Conservation (phyloP, 257 asterid genomes). For the Lithospermum erythrorhizon region DNA sequence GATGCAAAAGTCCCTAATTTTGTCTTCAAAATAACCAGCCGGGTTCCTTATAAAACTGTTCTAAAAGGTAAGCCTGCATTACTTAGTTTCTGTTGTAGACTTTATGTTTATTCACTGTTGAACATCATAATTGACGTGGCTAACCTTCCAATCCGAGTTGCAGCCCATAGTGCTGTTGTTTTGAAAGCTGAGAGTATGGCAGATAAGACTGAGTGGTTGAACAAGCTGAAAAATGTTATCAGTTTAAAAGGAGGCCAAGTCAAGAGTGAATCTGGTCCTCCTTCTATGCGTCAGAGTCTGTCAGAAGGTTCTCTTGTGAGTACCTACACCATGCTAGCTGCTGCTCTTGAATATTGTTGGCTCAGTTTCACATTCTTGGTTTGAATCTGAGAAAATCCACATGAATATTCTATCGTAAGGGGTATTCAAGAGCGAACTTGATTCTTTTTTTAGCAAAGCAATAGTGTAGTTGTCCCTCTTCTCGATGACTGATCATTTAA, state of each 20-base stretch:
- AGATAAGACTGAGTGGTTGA: conserved; percentile 70
- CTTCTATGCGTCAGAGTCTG: conserved; percentile 61
- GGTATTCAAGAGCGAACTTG: too few species aligned
- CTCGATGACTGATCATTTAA: too few species aligned
- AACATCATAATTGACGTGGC: conserved; percentile 2
- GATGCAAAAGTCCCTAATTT: conserved; percentile 75
- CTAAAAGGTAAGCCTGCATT: conserved; percentile 43
- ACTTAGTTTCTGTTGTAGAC: neutral
- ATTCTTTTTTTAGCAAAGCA: neutral
- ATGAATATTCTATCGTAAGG: too few species aligned
- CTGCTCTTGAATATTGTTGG: neutral
- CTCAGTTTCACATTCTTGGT: neutral
- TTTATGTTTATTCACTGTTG: neutral
- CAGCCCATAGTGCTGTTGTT: conserved; percentile 81
- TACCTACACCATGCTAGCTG: conserved; percentile 13
- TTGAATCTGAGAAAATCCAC: too few species aligned
- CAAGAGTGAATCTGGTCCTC: conserved; percentile 56
- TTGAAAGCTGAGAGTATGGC: conserved; percentile 73
- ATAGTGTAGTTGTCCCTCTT: too few species aligned
- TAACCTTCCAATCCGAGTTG: conserved; percentile 14
- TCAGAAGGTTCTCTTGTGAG: conserved; percentile 93
- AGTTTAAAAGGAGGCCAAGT: conserved; percentile 87
- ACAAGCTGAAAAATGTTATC: conserved; percentile 57
- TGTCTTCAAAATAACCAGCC: conserved; percentile 65
- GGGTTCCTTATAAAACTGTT: conserved; percentile 91